Base-by-base conservation (phyloP, 2,329 filamentous ascomycete genomes). In the Talaromyces sp. region DNA sequence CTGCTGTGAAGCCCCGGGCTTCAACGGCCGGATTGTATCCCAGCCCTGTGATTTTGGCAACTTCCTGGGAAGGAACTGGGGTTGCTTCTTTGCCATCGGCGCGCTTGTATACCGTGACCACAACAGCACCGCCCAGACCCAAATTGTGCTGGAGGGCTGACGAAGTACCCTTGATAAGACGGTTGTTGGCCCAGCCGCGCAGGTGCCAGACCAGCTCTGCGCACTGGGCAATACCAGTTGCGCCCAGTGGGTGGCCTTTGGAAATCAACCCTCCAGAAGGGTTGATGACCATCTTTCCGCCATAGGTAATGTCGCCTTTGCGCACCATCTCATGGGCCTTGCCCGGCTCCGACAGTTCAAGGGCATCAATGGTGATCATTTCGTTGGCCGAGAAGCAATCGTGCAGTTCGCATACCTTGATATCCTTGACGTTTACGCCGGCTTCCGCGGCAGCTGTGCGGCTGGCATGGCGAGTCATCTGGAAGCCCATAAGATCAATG, bases 381-480 rank as follows among this genome's bases (percentile, higher is more conserved):
- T 98, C 91, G 74, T 98, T 98, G 27, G 93, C 88, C 19, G 88
- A 92, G 83, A 98, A 98, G 80, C 95, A 98, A 79, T 98, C 95
- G 77, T 98, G 95, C 63, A 98, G 81, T 79, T 98, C 93, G 70
- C 91, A 92, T 17, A 98, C 89, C 70, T 89, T 86, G 64, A 93
- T 83, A 65, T 96, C 89, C 35, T 79, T 76, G 0, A 89, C 79
- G 5, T 78, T 78, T 2, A 86, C 82, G 13, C 58, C 55, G 0
- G 92, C 91, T 77, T 98, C 89, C 32, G 78, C 80, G 64, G 90
- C 80, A n/a, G 93, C 93, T 0, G 81, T 79, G 62, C 81, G 76
- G 8, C 86, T 87, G 0, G 93, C 93, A 60, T 82, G 78, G 70
- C 86, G 82, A 17, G 86, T 87, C 93, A 97, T 98, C 64, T 88